Evolutionary conservation across 495 filamentous ascomycete genomes (phyloP).

Genomic region (Zalerion maritima): DNA sequence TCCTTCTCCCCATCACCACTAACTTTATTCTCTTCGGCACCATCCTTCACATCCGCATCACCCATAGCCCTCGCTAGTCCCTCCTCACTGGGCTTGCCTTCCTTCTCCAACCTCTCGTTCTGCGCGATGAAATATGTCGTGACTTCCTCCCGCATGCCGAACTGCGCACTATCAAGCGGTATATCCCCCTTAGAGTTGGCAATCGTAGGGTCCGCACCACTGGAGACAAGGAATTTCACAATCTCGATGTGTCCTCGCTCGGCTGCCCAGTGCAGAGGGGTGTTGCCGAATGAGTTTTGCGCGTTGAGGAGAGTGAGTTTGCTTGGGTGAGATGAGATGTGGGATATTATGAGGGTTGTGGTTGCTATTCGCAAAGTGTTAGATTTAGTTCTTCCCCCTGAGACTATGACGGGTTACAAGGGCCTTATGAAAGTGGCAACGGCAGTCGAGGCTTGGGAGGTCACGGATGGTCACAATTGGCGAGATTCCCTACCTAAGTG

Average conservation of each 20-base stretch:
- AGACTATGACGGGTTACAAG: too few relatives aligned
- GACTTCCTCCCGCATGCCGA: conserved; percentile 51
- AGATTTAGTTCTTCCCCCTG: too few relatives aligned
- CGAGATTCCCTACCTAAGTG: conserved; percentile 59
- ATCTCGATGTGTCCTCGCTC: conserved; percentile 71
- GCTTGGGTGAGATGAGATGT: conserved; percentile 17
- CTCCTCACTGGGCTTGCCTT: too few relatives aligned
- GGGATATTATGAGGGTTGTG: conserved; percentile 22
- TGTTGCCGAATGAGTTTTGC: conserved; percentile 71
- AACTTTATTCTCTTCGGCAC: too few relatives aligned
- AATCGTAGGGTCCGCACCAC: conserved; percentile 55
- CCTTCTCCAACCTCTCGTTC: conserved; percentile 39
- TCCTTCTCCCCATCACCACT: too few relatives aligned
- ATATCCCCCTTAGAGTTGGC: conserved; percentile 74
- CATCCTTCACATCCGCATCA: too few relatives aligned
- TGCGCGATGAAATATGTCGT: conserved; percentile 49
- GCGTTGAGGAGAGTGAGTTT: conserved; percentile 43
- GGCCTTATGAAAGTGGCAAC: too few relatives aligned
- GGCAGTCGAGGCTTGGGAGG: too few relatives aligned
- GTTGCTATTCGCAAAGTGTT: conserved; percentile 17
- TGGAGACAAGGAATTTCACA: conserved; percentile 57
- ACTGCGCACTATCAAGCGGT: conserved; percentile 71
- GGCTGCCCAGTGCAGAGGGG: conserved; percentile 81
- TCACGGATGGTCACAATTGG: too few relatives aligned
- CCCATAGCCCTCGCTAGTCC: too few relatives aligned